These are phyloP conservation scores for Podospora anserina DNA, from an alignment of 495 filamentous ascomycete species.

Conservation along the genomic window DNA sequence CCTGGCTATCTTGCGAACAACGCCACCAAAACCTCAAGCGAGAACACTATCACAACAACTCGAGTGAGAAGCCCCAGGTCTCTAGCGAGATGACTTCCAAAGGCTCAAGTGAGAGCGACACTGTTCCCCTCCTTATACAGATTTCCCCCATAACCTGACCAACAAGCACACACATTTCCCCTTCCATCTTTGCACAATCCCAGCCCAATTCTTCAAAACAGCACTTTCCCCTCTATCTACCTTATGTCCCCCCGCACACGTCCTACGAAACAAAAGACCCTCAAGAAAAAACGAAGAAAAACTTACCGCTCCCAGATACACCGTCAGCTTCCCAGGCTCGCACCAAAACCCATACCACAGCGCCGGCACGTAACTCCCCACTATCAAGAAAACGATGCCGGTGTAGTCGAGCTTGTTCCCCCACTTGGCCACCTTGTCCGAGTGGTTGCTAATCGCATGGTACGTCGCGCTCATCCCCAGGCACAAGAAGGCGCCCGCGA, in stretches of 20 bases:
- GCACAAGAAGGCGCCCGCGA: conserved; percentile 69
- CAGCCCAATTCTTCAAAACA: too few species aligned
- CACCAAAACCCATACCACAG: conserved; percentile 86
- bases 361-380: conserved; percentile 81
- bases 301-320: conserved; percentile 73
- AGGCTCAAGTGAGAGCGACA: neutral
- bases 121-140: neutral
- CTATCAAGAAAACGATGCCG: conserved; percentile 85
- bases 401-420: conserved; percentile 76
- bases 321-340: conserved; percentile 54
- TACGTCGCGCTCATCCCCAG: conserved; percentile 82
- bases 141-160: neutral
- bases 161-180: neutral
- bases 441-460: conserved; percentile 46
- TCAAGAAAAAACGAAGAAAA: neutral
- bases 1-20: neutral
- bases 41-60: neutral
- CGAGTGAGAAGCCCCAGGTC: neutral
- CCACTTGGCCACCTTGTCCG: conserved; percentile 40
- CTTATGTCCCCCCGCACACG: too few species aligned
- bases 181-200: neutral
- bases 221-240: neutral
- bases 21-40: neutral
- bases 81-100: neutral
- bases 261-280: neutral